Percentiles rank a stretch among this genome's conserved stretches.
Evolutionary conservation across 2,329 filamentous ascomycete genomes (phyloP).

Genomic region (Fulvia fulva): DNA sequence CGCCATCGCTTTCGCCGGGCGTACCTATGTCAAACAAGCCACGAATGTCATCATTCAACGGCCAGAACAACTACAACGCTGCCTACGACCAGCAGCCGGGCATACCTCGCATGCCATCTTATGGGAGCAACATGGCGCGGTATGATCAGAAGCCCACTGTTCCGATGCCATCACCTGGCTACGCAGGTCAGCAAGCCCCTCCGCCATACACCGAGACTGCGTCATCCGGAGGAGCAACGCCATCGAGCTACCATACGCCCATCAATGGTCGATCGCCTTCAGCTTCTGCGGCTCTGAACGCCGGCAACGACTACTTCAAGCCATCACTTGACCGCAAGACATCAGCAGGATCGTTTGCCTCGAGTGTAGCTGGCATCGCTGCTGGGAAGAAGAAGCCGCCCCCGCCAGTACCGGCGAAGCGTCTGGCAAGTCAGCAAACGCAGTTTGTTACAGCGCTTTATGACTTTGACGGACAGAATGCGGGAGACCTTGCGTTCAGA

Average conservation of each 20-base stretch:
- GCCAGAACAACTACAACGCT: conserved; percentile 8
- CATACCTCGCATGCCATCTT: conserved; percentile 17
- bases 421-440: conserved; percentile 45
- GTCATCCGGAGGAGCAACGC: conserved; percentile 28
- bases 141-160: conserved; percentile 22
- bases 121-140: conserved; percentile 15
- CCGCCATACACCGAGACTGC: conserved; percentile 21
- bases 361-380: conserved; percentile 32
- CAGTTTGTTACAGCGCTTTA: conserved; percentile 61
- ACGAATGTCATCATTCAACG: conserved; percentile 16
- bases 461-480: conserved; percentile 65
- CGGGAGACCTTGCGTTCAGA: conserved; percentile 67
- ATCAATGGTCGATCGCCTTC: conserved; percentile 17
- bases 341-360: conserved; percentile 32
- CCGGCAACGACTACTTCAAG: conserved; percentile 31
- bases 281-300: conserved; percentile 17
- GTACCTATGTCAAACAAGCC: conserved; percentile 25
- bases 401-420: conserved; percentile 65
- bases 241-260: conserved; percentile 33
- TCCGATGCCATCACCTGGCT: conserved; percentile 9
- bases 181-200: conserved; percentile 11
- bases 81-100: conserved; percentile 9
- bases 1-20: conserved; percentile 15
- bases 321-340: conserved; percentile 8
- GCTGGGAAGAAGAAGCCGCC: conserved; percentile 69